phyloP scores from a whole-genome alignment of 140 eudicot genomes.

The Cichorium intybus region DNA sequence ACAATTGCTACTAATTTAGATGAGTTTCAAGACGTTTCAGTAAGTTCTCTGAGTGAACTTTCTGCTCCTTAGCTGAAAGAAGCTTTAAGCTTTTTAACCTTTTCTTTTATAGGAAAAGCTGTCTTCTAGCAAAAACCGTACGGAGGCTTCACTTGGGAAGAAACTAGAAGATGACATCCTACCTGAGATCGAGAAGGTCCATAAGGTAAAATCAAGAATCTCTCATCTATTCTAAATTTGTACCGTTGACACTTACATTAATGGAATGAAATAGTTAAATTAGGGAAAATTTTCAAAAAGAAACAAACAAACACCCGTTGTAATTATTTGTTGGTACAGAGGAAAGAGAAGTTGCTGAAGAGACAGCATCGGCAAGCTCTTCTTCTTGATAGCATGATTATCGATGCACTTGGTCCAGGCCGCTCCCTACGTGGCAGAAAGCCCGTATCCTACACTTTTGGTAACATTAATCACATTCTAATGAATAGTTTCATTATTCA shows the following conservation, averaged over 20 bases:
- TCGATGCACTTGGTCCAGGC: slow-evolving; percentile 86
- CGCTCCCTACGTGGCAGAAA: slow-evolving; percentile 96
- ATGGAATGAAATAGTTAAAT: no score
- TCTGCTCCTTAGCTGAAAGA: not conserved
- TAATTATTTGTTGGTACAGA: slow-evolving; percentile 43
- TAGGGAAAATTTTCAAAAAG: no score
- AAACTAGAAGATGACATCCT: slow-evolving; percentile 73
- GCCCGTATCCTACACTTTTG: slow-evolving; percentile 93
- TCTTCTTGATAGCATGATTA: slow-evolving; percentile 78
- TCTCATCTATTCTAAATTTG: not conserved
- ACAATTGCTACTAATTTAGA: slow-evolving; percentile 87
- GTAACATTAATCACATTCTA: slow-evolving; percentile 35
- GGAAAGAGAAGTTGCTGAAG: slow-evolving; percentile 75
- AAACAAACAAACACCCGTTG: not conserved
- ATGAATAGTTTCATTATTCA: not conserved
- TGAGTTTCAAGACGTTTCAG: slow-evolving; percentile 84
- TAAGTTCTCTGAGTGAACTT: slow-evolving; percentile 37
- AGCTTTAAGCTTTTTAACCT: not conserved
- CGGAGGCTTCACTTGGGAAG: slow-evolving; percentile 84
- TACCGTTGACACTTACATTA: not conserved
- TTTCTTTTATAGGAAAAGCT: slow-evolving; percentile 71
- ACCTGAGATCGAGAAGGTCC: slow-evolving; percentile 92
- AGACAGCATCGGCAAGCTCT: slow-evolving; percentile 96
- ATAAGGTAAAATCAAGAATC: slow-evolving; percentile 50
- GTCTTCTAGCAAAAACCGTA: slow-evolving; percentile 77